phyloP scores from a whole-genome alignment of 148 eudicot genomes.

The Drosera capensis region DNA sequence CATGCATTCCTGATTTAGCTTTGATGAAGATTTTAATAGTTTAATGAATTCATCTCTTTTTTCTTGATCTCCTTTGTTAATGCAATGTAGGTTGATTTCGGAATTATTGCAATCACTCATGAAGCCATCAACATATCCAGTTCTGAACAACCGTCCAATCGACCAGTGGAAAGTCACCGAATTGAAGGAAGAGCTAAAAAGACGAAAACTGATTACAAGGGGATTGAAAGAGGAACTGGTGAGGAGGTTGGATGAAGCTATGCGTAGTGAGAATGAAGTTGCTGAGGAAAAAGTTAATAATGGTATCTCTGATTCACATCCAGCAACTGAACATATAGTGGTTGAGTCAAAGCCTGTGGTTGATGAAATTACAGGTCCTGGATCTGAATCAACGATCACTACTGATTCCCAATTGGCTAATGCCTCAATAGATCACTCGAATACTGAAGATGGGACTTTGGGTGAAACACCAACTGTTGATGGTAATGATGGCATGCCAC shows the following conservation, averaged over 20 bases:
- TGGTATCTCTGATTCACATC: constrained; percentile 13
- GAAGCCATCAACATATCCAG: constrained; percentile 38
- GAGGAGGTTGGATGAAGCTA: constrained; percentile 52
- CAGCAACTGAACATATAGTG: constrained; percentile 12
- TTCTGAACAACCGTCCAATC: constrained; percentile 61
- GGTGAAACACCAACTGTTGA: constrained; percentile 14
- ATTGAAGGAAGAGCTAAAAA: constrained; percentile 85
- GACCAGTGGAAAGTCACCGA: constrained; percentile 91
- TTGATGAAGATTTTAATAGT: too few species aligned
- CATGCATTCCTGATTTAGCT: too few species aligned
- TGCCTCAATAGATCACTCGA: constrained; percentile 3
- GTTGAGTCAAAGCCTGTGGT: constrained; percentile 7
- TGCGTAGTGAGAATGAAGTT: constrained; percentile 39
- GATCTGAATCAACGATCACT: neutral
- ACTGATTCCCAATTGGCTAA: neutral
- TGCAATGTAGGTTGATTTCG: too few species aligned
- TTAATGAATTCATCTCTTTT: too few species aligned
- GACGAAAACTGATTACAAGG: constrained; percentile 45
- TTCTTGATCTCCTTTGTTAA: too few species aligned
- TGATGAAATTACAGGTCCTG: constrained; percentile 9
- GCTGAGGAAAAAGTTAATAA: constrained; percentile 11
- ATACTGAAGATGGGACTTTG: constrained; percentile 2
- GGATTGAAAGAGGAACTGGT: constrained; percentile 84
- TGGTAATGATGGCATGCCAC: constrained; percentile 10
- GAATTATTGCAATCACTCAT: neutral